Evolutionary conservation across 805 yeast species (phyloP).

Genomic region (Metschnikowia dekortorum): DNA sequence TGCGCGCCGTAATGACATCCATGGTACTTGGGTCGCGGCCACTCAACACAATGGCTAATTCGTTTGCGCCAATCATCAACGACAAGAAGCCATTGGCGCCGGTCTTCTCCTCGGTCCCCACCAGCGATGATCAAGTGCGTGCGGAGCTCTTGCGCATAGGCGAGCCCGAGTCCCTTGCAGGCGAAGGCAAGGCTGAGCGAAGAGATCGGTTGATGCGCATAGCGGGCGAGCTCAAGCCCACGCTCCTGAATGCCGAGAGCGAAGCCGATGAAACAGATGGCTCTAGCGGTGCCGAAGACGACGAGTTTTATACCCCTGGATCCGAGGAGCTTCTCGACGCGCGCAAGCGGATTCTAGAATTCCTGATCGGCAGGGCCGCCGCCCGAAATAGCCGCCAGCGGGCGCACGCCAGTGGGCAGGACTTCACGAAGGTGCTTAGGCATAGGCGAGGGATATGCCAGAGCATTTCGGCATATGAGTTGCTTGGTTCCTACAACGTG

Average conservation of each 20-base stretch:
- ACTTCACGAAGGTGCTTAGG: constrained; percentile 41
- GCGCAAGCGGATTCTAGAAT: constrained; percentile 48
- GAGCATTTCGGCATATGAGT: constrained; percentile 32
- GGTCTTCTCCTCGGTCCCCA: constrained; percentile 41
- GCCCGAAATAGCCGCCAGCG: constrained; percentile 36
- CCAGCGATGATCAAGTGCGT: constrained; percentile 62
- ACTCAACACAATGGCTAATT: constrained; percentile 5
- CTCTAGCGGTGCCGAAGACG: constrained; percentile 50
- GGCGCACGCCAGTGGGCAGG: constrained; percentile 21
- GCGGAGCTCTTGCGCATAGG: constrained; percentile 42
- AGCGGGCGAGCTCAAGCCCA: constrained; percentile 29
- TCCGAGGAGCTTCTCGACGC: constrained; percentile 45
- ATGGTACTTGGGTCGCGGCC: neutral
- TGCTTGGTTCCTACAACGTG: constrained; percentile 66
- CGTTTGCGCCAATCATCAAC: constrained; percentile 15
- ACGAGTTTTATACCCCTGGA: constrained; percentile 81
- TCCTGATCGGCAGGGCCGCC: constrained; percentile 47
- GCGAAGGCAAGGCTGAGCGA: constrained; percentile 59
- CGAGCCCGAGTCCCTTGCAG: constrained; percentile 53
- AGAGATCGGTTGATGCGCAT: constrained; percentile 53
- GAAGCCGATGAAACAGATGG: constrained; percentile 12
- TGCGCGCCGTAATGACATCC: neutral
- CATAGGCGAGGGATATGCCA: constrained; percentile 42
- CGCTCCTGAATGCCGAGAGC: neutral
- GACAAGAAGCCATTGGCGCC: constrained; percentile 4